phyloP scores from a whole-genome alignment of 2,329 filamentous ascomycete genomes.

The Penicillium brasilianum region DNA sequence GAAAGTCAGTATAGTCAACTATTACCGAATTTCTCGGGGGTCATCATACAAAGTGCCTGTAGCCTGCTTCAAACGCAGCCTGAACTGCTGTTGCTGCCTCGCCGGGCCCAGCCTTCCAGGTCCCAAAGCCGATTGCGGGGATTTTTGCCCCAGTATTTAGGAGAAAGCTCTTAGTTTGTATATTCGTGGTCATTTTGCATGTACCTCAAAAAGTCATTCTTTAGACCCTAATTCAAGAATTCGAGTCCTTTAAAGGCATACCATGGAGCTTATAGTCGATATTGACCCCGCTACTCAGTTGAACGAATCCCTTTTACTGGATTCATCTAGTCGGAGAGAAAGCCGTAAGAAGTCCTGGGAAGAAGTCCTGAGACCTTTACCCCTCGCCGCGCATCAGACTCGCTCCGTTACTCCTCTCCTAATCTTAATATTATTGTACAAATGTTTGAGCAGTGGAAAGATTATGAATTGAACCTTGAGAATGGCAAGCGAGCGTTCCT shows the following conservation, averaged over 20 bases:
- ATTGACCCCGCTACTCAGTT: not conserved
- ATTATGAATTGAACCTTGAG: not conserved
- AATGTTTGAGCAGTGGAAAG: not conserved
- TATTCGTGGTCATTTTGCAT: conserved; percentile 1
- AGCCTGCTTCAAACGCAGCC: conserved; percentile 68
- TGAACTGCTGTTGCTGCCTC: conserved; percentile 74
- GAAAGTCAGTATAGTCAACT: not conserved
- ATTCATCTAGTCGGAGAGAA: not conserved
- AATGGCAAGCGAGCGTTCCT: not conserved
- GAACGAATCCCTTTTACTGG: not conserved
- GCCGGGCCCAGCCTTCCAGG: conserved; percentile 61
- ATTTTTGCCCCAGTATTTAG: conserved; percentile 41
- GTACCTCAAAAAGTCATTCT: not conserved
- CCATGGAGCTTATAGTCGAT: not conserved
- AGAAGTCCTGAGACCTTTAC: not conserved
- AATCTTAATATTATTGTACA: not conserved
- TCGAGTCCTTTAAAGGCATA: not conserved
- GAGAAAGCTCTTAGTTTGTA: conserved; percentile 23
- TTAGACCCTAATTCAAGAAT: not conserved
- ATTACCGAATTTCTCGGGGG: not conserved
- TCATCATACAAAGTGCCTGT: conserved; percentile 67
- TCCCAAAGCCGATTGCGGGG: conserved; percentile 39
- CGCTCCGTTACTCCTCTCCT: not conserved
- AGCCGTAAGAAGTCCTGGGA: not conserved
- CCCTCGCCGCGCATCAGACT: not conserved